Evolutionary conservation across 2,329 filamentous ascomycete species (phyloP), one percentile per base, ranked within the genome.

Genomic region (Aureobasidium sp.): DNA sequence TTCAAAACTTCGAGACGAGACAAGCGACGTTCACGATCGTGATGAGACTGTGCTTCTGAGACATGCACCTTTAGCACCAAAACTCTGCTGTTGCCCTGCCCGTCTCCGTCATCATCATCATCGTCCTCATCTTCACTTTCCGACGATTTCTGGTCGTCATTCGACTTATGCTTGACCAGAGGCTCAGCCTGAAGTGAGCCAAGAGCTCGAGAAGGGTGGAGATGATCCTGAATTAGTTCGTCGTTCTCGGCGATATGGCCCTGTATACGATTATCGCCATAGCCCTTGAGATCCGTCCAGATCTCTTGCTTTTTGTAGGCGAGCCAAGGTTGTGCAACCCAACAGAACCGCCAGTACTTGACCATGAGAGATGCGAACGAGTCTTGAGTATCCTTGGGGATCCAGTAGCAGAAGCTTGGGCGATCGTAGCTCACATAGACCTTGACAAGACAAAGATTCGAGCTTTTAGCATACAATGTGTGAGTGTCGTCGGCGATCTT

Each of bases 1-100:
- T 70, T 68, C 14, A 67, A 54, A 3, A 70, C 66, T 35, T 68
- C 66, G 8, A 70, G 58, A 10, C 65, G 57, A 22, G 54, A 35
- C 11, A 51, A 6, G 17, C 14, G n/a, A 16, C 27, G 19, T 27
- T 42, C 6, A 1, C 8, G 6, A 14, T 42, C n/a, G 6, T 29
- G 2, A 6, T 4, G 16, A 3, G 10, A 14, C 6, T 24, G 11
- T 2, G 11, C 24, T 16, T 25, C 16, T 2, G 42, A 34, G 38
- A 52, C 6, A 7, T 21, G 1, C 1, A 52, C 29, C n/a, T 52
- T 52, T 22, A 42, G 11, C 1, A 52, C 49, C 49, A 52, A 16
- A 29, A 17, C 24, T 16, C 24, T 29, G 19, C 1, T 2, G 14
- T 19, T 12, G 16, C 19, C 25, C 4, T 29, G 35, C 3, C n/a